Evolutionary conservation across 2,329 filamentous ascomycete genomes (phyloP), one percentile per base, ranked within the genome.

Genomic region (Scopulariopsis brevicaulis): DNA sequence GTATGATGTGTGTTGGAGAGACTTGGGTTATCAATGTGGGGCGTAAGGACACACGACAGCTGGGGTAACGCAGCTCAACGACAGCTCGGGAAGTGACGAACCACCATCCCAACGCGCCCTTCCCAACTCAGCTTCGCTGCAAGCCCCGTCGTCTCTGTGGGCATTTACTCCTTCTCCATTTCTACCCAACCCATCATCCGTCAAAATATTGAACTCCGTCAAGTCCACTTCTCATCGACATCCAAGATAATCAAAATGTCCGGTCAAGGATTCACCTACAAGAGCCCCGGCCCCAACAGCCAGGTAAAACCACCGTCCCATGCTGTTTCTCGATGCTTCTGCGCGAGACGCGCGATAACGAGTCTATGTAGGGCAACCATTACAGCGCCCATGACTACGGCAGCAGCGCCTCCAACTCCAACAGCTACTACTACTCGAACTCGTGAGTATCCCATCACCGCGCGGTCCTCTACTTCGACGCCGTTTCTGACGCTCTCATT

Each of bases 351-450:
- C 18, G 25, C 24, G 11, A 32, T 50, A 24, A 37, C 25, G 6
- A 18, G 20, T 20, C 12, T 20, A n/a, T 51, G 34, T 32, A 87
- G 84, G 85, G 85, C 61, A 88, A 88, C 70, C 80, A 83, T 72
- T 88, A 83, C 65, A 86, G 83, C 70, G 69, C 77, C 52, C 83
- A 85, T 37, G 81, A 85, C 70, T 86, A 87, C 63, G 82, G 82
- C 61, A 76, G 74, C 62, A 64, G 70, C 55, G 81, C 77, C 8
- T 62, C 75, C 55, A 83, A 84, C 68, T 69, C 71, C 34, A 86
- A 86, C 71, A 71, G 75, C 7, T 86, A 85, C 68, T 84, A 88
- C 67, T 89, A 87, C 67, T 86, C 82, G 56, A 89, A 89, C 74
- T 66, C 59, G 79, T 82, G 66, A 62, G 76, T 68, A n/a, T 58